phyloP scores from a whole-genome alignment of 2,329 filamentous ascomycete species.

The Colletotrichum sp. region DNA sequence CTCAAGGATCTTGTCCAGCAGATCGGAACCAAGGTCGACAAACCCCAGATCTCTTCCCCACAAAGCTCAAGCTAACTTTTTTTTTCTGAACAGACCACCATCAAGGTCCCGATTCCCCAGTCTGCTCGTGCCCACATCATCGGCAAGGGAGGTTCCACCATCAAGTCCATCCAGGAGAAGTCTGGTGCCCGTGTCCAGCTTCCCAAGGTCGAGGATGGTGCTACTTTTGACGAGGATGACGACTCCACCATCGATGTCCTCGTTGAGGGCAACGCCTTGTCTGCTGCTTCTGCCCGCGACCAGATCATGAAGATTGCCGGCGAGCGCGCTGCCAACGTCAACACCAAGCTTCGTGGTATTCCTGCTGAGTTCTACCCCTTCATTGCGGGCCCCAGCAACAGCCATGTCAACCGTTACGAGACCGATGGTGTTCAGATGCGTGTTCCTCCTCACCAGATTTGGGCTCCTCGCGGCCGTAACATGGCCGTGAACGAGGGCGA shows the following conservation, averaged over 20 bases:
- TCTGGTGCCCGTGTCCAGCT: conserved; percentile 91
- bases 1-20: conserved; percentile 89
- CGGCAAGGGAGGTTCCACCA: conserved; percentile 86
- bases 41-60: neutral
- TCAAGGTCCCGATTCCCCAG: conserved; percentile 81
- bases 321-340: conserved; percentile 83
- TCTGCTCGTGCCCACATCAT: conserved; percentile 91
- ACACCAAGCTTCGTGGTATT: conserved; percentile 80
- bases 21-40: conserved; percentile 80
- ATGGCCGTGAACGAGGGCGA: conserved; percentile 50
- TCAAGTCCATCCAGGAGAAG: conserved; percentile 87
- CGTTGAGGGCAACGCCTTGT: conserved; percentile 90
- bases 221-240: conserved; percentile 67
- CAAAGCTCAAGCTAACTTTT: neutral
- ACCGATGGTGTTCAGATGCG: conserved; percentile 80
- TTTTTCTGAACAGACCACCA: conserved; percentile 45
- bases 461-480: conserved; percentile 48
- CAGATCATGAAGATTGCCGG: conserved; percentile 88
- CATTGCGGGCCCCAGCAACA: conserved; percentile 81
- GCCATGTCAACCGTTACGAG: conserved; percentile 71
- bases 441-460: conserved; percentile 82
- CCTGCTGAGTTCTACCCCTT: conserved; percentile 96
- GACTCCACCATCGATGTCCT: conserved; percentile 84
- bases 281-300: conserved; percentile 81
- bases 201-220: conserved; percentile 75